Percentiles rank a stretch among this genome's conserved stretches.
Evolutionary conservation across 78 protist genomes (phyloP).

Genomic region (Diacronema lutheri): DNA sequence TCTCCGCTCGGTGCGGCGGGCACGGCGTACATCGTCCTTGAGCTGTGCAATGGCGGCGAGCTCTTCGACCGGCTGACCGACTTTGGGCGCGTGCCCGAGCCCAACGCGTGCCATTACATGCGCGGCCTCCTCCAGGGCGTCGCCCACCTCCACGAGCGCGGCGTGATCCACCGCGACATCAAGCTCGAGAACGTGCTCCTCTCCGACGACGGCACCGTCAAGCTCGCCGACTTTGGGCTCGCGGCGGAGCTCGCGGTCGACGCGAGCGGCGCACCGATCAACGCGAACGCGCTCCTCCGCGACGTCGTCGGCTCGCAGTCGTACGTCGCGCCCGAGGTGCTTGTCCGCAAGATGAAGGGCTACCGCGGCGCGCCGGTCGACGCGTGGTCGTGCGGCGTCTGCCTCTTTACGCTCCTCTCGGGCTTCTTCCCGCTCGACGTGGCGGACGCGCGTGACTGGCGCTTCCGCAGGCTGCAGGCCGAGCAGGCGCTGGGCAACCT

Average conservation of each 20-base stretch:
- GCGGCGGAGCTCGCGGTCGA: background rate
- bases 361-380: too few species aligned
- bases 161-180: background rate
- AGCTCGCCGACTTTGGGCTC: background rate
- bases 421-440: too few species aligned
- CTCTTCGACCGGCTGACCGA: constrained; percentile 13
- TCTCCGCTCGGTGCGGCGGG: background rate
- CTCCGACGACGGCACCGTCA: background rate
- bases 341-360: too few species aligned
- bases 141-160: background rate
- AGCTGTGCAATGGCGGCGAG: background rate
- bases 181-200: constrained; percentile 7
- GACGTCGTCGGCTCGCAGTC: background rate
- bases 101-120: background rate
- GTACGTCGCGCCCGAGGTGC: background rate
- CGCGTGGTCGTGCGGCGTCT: too few species aligned
- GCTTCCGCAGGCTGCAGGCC: too few species aligned
- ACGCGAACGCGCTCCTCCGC: background rate
- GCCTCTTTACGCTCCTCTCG: too few species aligned
- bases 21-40: background rate
- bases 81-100: background rate
- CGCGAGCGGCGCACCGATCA: too few species aligned
- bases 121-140: background rate
- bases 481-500: too few species aligned
- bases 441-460: too few species aligned